A percentile compares a stretch with the other conserved stretches of the same genome.
Evolutionary conservation across 495 filamentous ascomycete genomes (phyloP).

Genomic region (Trypethelium eluteriae): DNA sequence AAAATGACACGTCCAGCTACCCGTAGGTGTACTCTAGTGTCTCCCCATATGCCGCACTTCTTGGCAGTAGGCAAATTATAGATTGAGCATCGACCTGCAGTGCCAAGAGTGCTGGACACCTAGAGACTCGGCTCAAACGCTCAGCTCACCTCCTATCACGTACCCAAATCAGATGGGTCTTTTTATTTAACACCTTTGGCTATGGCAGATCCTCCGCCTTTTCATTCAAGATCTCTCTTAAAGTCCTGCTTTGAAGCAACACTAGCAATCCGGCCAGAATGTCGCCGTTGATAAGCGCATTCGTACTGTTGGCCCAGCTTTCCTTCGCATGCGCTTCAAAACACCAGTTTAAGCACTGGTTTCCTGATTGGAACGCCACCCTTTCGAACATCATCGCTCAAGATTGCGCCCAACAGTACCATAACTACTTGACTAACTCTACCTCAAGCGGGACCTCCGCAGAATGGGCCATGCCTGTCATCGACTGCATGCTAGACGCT

Average conservation of each 20-base stretch:
- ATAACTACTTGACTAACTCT: not conserved
- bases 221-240: not conserved
- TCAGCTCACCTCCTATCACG: not conserved
- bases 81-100: not conserved
- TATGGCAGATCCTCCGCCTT: not conserved
- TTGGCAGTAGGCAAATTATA: not conserved
- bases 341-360: not conserved
- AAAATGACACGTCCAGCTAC: too few species aligned
- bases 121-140: not conserved
- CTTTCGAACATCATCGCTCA: not conserved
- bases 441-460: not conserved
- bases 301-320: not conserved
- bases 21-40: not conserved
- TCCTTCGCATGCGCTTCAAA: not conserved
- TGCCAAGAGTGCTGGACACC: not conserved
- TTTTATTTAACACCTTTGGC: not conserved
- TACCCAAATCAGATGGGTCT: not conserved
- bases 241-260: not conserved
- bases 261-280: not conserved
- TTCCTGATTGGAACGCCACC: not conserved
- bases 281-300: not conserved
- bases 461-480: not conserved
- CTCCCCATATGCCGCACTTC: not conserved
- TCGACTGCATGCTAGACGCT: constrained; percentile 4
- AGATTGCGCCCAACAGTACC: not conserved